phyloP scores from a whole-genome alignment of 495 filamentous ascomycete species.

The Lasiosphaeria miniovina region DNA sequence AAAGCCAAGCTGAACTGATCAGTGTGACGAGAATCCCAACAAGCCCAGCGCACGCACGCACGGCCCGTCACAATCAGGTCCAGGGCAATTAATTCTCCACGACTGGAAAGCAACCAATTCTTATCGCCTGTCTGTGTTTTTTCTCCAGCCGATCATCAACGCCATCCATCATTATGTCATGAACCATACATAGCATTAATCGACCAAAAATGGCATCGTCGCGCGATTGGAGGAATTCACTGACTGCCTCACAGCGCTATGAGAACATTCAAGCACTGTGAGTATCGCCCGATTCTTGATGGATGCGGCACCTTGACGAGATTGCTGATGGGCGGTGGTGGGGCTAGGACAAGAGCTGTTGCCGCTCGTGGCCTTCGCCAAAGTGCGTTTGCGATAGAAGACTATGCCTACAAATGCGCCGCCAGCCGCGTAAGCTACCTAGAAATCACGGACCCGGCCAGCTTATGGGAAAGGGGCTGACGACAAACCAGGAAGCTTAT shows the following conservation, averaged over 20 bases:
- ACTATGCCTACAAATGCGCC: constrained; percentile 42
- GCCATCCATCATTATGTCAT: neutral
- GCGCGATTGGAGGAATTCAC: constrained; percentile 23
- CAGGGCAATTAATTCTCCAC: too few relatives aligned
- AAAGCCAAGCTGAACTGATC: too few relatives aligned
- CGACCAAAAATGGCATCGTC: constrained; percentile 20
- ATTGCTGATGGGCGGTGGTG: neutral
- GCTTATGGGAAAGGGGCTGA: constrained; percentile 13
- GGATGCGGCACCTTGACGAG: neutral
- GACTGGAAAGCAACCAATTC: too few relatives aligned
- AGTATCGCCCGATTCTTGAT: constrained; percentile 16
- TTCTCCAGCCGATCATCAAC: neutral
- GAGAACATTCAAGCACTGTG: constrained; percentile 52
- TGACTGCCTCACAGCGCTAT: constrained; percentile 49
- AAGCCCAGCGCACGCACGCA: too few relatives aligned
- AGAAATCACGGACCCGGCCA: too few relatives aligned
- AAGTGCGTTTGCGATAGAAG: constrained; percentile 39
- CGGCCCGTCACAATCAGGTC: too few relatives aligned
- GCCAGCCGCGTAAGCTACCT: constrained; percentile 32
- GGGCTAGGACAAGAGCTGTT: constrained; percentile 4
- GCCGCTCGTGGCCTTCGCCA: constrained; percentile 18
- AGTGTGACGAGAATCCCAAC: too few relatives aligned
- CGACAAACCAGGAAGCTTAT: constrained; percentile 41
- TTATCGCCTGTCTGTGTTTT: too few relatives aligned
- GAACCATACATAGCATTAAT: neutral